These are phyloP conservation scores for Millerozyma miso DNA, from an alignment of 805 yeast genomes.

Conservation along the genomic window DNA sequence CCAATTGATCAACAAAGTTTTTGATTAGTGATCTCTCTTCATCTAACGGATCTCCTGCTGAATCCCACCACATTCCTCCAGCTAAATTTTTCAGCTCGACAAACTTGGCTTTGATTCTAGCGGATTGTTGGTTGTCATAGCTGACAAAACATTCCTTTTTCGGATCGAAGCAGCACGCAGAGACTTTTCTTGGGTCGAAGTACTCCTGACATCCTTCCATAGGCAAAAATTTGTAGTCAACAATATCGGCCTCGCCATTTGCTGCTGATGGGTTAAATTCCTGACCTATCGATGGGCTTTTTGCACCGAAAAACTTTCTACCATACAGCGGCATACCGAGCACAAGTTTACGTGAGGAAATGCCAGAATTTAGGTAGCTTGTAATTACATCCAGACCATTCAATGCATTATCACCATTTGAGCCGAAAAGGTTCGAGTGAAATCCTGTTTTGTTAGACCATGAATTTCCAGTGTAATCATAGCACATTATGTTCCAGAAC, in stretches of 20 bases:
- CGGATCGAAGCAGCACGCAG: constrained; percentile 49
- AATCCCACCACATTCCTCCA: constrained; percentile 97
- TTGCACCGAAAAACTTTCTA: constrained; percentile 28
- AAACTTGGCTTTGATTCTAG: constrained; percentile 55
- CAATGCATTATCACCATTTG: constrained; percentile 34
- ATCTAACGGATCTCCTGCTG: constrained; percentile 60
- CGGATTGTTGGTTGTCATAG: constrained; percentile 63
- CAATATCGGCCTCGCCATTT: constrained; percentile 40
- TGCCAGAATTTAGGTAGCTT: constrained; percentile 39
- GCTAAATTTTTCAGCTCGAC: constrained; percentile 48
- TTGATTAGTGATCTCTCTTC: constrained; percentile 37
- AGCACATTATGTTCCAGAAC: constrained; percentile 87
- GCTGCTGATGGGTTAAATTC: constrained; percentile 32
- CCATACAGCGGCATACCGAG: constrained; percentile 92
- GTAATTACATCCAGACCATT: constrained; percentile 48
- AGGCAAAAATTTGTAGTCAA: constrained; percentile 58
- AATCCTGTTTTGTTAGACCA: constrained; percentile 63
- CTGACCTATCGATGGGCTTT: constrained; percentile 37
- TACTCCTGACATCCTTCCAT: constrained; percentile 23
- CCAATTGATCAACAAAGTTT: constrained; percentile 43
- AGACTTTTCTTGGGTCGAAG: constrained; percentile 47
- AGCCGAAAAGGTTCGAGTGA: constrained; percentile 63
- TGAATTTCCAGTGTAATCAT: constrained; percentile 71
- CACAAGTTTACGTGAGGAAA: constrained; percentile 49
- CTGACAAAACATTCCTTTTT: constrained; percentile 40